These are phyloP conservation scores for Boletellus sp. DNA, from an alignment of 768 basidiomycete genomes.

Conservation along the genomic window DNA sequence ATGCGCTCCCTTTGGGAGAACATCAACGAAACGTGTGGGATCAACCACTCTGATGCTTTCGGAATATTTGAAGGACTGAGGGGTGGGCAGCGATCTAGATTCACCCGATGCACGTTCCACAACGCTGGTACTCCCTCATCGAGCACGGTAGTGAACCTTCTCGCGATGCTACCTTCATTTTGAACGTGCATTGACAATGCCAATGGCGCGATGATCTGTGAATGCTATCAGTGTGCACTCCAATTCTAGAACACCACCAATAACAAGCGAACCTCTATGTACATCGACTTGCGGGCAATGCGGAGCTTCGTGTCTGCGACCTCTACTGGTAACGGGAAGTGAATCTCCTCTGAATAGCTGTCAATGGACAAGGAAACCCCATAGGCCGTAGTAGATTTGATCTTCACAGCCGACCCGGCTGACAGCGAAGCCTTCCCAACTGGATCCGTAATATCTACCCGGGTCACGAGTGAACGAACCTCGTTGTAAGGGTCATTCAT, in stretches of 20 bases:
- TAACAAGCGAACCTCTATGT: conserved; percentile 34
- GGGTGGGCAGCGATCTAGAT: conserved; percentile 33
- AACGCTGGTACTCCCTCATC: conserved; percentile 9
- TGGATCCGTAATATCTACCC: conserved; percentile 23
- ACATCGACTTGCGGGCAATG: conserved; percentile 53
- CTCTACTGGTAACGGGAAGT: conserved; percentile 45
- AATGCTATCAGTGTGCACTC: not conserved
- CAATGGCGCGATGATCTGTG: conserved; percentile 21
- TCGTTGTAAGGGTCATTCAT: conserved; percentile 15
- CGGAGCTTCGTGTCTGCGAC: conserved; percentile 36
- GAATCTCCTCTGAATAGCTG: conserved; percentile 24
- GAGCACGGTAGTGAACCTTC: conserved; percentile 28
- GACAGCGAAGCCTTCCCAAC: conserved; percentile 13
- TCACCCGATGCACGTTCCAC: conserved; percentile 41
- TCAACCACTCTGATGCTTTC: conserved; percentile 29
- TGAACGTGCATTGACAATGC: conserved; percentile 12
- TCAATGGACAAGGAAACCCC: conserved; percentile 10
- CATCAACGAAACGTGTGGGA: conserved; percentile 29
- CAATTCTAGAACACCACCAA: not conserved
- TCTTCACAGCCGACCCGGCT: conserved; percentile 16
- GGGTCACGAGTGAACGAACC: conserved; percentile 18
- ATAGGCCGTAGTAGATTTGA: conserved; percentile 7
- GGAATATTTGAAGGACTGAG: conserved; percentile 21
- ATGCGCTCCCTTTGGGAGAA: conserved; percentile 32
- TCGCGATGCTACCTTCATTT: conserved; percentile 18